Percentiles rank a stretch among this genome's conserved stretches.
phyloP scores from a whole-genome alignment of 1,284 basidiomycete genomes.

The Cutaneotrichosporon cavernicola region DNA sequence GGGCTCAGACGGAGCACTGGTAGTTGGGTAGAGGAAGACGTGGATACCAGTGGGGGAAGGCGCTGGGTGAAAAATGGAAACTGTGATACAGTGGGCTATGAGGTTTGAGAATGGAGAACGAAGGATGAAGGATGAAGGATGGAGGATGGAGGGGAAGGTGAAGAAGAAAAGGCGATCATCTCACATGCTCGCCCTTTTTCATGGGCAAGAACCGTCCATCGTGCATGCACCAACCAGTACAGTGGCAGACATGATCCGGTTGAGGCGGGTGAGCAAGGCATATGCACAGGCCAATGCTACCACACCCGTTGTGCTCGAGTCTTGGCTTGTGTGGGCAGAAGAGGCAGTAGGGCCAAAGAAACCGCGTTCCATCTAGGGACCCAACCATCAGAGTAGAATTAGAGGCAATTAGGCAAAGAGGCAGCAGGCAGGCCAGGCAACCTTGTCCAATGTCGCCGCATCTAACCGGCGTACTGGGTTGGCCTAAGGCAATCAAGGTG shows the following conservation, averaged over 20 bases:
- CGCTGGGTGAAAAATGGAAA: background rate
- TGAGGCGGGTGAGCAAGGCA: background rate
- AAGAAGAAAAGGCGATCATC: background rate
- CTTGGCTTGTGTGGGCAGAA: background rate
- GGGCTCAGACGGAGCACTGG: background rate
- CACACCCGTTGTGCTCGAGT: conserved; percentile 11
- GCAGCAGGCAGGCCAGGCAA: conserved; percentile 1
- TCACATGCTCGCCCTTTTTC: conserved; percentile 1
- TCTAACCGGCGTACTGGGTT: background rate
- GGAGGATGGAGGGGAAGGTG: background rate
- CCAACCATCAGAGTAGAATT: too few relatives aligned
- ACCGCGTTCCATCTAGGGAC: background rate
- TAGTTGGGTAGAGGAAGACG: background rate
- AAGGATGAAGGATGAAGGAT: too few relatives aligned
- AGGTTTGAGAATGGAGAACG: background rate
- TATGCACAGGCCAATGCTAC: conserved; percentile 10
- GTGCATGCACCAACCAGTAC: background rate
- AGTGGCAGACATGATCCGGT: background rate
- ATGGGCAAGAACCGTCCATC: background rate
- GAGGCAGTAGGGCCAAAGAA: conserved; percentile 8
- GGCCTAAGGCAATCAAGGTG: background rate
- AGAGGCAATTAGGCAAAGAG: background rate
- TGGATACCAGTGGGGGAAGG: background rate
- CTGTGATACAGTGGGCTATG: background rate
- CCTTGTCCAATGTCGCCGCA: background rate